These are phyloP conservation scores for Ophiostoma australiae DNA, from an alignment of 2,329 filamentous ascomycete genomes.

Conservation along the genomic window DNA sequence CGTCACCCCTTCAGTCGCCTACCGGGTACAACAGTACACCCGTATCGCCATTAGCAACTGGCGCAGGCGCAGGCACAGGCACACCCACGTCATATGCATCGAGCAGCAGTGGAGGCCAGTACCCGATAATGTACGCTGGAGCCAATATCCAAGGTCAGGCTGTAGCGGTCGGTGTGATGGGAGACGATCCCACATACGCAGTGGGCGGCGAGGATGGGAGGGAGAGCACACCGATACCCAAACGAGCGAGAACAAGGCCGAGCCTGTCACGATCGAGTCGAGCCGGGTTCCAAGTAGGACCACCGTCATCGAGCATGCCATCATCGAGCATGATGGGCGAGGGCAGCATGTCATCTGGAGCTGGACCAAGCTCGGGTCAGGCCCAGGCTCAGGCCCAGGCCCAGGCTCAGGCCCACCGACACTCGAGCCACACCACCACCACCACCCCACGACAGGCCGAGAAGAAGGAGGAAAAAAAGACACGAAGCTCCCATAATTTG, in stretches of 20 bases:
- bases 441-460: conserved; percentile 27
- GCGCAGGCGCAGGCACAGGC: not conserved
- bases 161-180: not conserved
- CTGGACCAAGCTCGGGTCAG: not conserved
- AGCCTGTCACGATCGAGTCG: not conserved
- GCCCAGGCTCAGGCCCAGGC: not conserved
- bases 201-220: not conserved
- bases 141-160: not conserved
- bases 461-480: conserved; percentile 24
- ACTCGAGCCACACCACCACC: not conserved
- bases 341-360: not conserved
- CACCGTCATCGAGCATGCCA: not conserved
- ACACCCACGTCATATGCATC: conserved; percentile 16
- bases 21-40: not conserved
- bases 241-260: conserved; percentile 11
- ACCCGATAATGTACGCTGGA: not conserved
- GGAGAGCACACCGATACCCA: not conserved
- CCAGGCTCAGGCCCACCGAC: not conserved
- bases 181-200: not conserved
- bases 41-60: not conserved
- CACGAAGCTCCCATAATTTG: conserved; percentile 25
- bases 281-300: not conserved
- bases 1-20: not conserved
- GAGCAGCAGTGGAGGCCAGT: conserved; percentile 19
- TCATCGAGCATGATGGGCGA: not conserved